phyloP scores from a whole-genome alignment of 2,329 filamentous ascomycete genomes.

The Rhinocladiella similis region DNA sequence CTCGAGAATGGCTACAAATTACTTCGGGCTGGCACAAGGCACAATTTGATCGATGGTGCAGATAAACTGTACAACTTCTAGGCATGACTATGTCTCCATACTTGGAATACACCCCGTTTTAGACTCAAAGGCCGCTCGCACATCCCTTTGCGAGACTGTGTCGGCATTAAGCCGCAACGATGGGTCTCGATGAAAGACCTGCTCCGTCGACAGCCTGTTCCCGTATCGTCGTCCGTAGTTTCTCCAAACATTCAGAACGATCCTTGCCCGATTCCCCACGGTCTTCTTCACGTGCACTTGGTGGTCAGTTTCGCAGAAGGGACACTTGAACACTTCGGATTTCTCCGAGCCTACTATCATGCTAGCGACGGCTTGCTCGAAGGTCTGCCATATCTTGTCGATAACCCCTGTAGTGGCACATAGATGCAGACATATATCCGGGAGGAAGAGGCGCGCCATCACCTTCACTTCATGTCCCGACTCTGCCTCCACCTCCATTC shows the following conservation, averaged over 20 bases:
- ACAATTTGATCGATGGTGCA: not conserved
- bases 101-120: not conserved
- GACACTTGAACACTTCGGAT: conserved; percentile 18
- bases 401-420: not conserved
- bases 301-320: conserved; percentile 19
- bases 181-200: conserved; percentile 17
- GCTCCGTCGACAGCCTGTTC: conserved; percentile 15
- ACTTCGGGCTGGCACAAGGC: not conserved
- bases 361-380: conserved; percentile 11
- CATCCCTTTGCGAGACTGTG: conserved; percentile 14
- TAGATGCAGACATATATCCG: conserved; percentile 10
- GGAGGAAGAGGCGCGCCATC: conserved; percentile 1
- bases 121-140: conserved; percentile 19
- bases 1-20: not conserved
- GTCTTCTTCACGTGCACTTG: conserved; percentile 6
- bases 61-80: not conserved
- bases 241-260: conserved; percentile 20
- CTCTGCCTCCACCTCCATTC: conserved; percentile 11
- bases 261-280: conserved; percentile 6
- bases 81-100: not conserved
- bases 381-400: conserved; percentile 7
- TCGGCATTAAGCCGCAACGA: conserved; percentile 10
- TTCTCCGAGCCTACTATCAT: conserved; percentile 17
- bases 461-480: not conserved
- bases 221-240: conserved; percentile 19